phyloP scores from a whole-genome alignment of 139 green algal species.

The Medakamo hakoo region DNA sequence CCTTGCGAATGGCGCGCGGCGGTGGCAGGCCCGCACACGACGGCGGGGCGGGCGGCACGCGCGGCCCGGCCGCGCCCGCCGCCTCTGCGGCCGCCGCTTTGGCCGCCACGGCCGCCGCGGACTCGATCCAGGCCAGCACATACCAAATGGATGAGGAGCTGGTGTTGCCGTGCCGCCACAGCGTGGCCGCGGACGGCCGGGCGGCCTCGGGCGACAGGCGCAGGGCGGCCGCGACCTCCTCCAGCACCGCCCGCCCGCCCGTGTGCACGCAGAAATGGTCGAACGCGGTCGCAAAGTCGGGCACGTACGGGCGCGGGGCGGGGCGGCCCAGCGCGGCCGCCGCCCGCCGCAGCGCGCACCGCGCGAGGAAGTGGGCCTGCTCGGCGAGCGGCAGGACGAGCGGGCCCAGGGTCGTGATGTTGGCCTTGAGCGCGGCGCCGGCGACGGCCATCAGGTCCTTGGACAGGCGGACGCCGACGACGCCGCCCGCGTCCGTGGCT shows the following conservation, averaged over 20 bases:
- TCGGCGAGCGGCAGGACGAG: slow-evolving; percentile 86
- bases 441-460: slow-evolving; percentile 92
- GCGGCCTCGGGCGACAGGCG: slow-evolving; percentile 35
- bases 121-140: slow-evolving; percentile 44
- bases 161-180: slow-evolving; percentile 54
- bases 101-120: slow-evolving; percentile 16
- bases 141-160: slow-evolving; percentile 46
- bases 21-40: too few species aligned
- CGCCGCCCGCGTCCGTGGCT: slow-evolving; percentile 46
- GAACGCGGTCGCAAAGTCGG: slow-evolving; percentile 95
- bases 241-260: slow-evolving; percentile 77
- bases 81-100: too few species aligned
- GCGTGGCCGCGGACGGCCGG: slow-evolving; percentile 56
- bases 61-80: too few species aligned
- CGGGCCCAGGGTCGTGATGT: slow-evolving; percentile 93
- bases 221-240: slow-evolving; percentile 94
- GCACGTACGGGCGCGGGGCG: slow-evolving; percentile 75
- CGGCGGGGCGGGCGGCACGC: too few species aligned
- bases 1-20: too few species aligned
- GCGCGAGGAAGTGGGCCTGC: too few species aligned
- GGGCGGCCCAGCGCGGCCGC: slow-evolving; percentile 19
- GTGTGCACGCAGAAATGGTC: slow-evolving; percentile 98
- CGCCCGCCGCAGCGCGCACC: too few species aligned
- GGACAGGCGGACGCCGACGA: slow-evolving; percentile 58
- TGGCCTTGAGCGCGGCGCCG: slow-evolving; percentile 64